Evolutionary conservation across 805 yeast species (phyloP).

Genomic region (Pichia scutulata): DNA sequence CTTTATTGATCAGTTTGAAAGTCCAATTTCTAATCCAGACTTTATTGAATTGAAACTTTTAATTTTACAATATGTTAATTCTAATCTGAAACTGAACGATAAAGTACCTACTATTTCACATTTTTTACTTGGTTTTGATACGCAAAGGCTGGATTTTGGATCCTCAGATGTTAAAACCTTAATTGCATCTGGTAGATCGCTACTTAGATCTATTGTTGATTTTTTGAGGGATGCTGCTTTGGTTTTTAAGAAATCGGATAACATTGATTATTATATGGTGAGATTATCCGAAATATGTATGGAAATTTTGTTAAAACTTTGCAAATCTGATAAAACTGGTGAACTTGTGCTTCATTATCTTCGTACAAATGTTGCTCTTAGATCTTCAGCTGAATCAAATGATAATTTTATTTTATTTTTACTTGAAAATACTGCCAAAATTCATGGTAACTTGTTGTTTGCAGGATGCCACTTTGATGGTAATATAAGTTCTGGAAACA

Average conservation of each 20-base stretch:
- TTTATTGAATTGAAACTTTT: conserved; percentile 45
- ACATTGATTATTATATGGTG: conserved; percentile 47
- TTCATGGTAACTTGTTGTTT: conserved; percentile 53
- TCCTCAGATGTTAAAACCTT: conserved; percentile 35
- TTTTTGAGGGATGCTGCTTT: conserved; percentile 42
- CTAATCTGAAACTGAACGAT: conserved; percentile 33
- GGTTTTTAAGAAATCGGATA: conserved; percentile 29
- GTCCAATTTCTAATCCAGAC: conserved; percentile 32
- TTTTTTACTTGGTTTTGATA: conserved; percentile 68
- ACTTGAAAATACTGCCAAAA: conserved; percentile 44
- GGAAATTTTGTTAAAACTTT: conserved; percentile 55
- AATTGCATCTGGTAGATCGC: conserved; percentile 44
- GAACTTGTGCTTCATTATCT: conserved; percentile 42
- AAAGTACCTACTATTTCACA: conserved; percentile 53
- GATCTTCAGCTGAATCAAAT: conserved; percentile 8
- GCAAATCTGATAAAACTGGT: conserved; percentile 51
- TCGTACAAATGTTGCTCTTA: conserved; percentile 29
- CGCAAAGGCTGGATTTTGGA: conserved; percentile 41
- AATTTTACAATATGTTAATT: conserved; percentile 50
- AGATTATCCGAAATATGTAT: conserved; percentile 50
- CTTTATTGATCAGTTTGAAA: conserved; percentile 59
- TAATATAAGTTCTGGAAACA: conserved; percentile 30
- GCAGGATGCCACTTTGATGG: conserved; percentile 37
- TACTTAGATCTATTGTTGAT: conserved; percentile 46
- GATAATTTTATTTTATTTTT: conserved; percentile 44